Evolutionary conservation across 495 filamentous ascomycete genomes (phyloP).

Genomic region (Thozetella sp.): DNA sequence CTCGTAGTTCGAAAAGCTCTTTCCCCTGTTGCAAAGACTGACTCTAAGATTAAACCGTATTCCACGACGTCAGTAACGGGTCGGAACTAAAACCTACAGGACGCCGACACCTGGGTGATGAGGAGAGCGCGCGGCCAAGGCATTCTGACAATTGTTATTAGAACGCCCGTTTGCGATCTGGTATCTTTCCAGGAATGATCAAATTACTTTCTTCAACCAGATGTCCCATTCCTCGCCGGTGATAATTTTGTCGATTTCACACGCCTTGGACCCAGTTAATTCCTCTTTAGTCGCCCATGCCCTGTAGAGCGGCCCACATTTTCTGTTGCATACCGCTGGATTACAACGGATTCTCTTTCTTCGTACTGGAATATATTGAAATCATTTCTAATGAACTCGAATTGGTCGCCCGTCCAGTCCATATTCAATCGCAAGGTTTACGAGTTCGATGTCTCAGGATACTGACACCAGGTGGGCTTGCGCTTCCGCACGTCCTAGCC

Average conservation of each 20-base stretch:
- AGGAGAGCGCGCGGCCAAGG: no score
- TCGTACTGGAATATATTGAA: conserved; percentile 5
- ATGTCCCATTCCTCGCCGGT: neutral
- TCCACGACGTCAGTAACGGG: no score
- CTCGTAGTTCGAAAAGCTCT: conserved; percentile 10
- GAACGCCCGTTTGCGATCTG: neutral
- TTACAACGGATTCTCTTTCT: conserved; percentile 8
- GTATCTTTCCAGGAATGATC: neutral
- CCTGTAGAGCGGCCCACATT: neutral
- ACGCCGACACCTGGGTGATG: no score
- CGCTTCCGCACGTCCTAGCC: no score
- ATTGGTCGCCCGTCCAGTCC: conserved; percentile 7
- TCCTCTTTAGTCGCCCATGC: neutral
- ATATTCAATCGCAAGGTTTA: neutral
- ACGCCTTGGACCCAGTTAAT: neutral
- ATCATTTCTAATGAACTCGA: neutral
- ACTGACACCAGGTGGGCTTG: neutral
- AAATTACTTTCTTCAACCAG: neutral
- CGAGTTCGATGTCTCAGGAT: neutral
- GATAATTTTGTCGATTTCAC: neutral
- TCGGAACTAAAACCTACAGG: no score
- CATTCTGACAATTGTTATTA: neutral
- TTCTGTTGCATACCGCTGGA: neutral
- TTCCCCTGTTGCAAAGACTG: conserved; percentile 14
- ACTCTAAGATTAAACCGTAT: neutral